Evolutionary conservation across 2,329 filamentous ascomycete genomes (phyloP), one percentile per base, ranked within the genome.

Genomic region (Paraconiothyrium sp.): DNA sequence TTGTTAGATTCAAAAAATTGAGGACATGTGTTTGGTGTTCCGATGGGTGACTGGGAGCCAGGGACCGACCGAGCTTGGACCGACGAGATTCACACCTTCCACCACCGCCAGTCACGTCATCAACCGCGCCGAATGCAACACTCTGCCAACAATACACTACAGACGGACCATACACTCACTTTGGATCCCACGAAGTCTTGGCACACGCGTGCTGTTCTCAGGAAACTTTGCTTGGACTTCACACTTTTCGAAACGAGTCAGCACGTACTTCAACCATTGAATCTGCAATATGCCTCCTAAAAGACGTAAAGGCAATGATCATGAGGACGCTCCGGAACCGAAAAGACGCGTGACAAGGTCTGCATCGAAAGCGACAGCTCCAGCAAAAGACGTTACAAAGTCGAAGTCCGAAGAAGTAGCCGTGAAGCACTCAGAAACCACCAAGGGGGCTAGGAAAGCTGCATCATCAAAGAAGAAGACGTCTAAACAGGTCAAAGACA

Each of bases 321-420:
- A 48, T 10, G 9, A 14, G 4, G 51, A 49, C 34, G 58, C 58
- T 16, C 61, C 59, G 9, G 57, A 54, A 20, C 43, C 44, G 27
- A 66, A 63, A 54, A 62, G 46, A 60, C 61, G 59, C 37, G 44
- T 46, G 7, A 60, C 64, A 1, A 61, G 60, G 16, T 60, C 60
- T 13, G 60, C 58, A 11, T 32, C 60, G 3, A 55, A 54, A 47
- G 22, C 35, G 11, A 50, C n/a, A 3, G 35, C 59, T n/a, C 20
- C 48, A 37, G 30, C 27, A 22, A 34, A 58, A 20, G 35, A 22
- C 41, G 22, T 32, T 16, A 9, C 54, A 10, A 35, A 20, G 14
- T 16, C 43, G 13, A 39, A 34, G 30, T 7, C 10, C 44, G n/a
- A 20, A 27, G 10, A 27, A 11, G 3, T 32, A 20, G 35, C 16